Conservation (phyloP, 805 yeast genomes). For the Candida taoyuanica region DNA sequence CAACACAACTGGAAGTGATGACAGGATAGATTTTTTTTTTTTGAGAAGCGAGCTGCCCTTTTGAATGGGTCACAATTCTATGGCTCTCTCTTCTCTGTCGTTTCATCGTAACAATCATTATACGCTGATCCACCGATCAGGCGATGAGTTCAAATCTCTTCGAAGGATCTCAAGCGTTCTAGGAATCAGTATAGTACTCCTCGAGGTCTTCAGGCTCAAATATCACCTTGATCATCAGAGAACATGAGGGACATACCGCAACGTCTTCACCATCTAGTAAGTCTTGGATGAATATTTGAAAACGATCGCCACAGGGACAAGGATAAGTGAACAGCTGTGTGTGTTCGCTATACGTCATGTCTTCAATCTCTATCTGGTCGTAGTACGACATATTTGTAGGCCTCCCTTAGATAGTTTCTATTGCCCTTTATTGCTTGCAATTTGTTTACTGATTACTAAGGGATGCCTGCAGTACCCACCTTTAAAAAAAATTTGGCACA, state of each 20-base stretch:
- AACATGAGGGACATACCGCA: slow-evolving; percentile 96
- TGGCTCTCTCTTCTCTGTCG: too few species aligned
- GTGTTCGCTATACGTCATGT: slow-evolving; percentile 84
- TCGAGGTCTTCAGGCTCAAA: slow-evolving; percentile 60
- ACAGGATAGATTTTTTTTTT: too few species aligned
- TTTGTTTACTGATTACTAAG: too few species aligned
- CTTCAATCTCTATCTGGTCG: slow-evolving; percentile 96
- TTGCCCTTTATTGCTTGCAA: too few species aligned
- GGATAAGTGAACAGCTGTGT: slow-evolving; percentile 86
- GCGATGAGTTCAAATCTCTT: too few species aligned
- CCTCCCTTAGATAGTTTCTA: not conserved
- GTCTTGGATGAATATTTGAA: slow-evolving; percentile 82
- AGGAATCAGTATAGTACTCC: slow-evolving; percentile 36
- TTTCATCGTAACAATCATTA: too few species aligned
- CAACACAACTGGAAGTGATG: too few species aligned
- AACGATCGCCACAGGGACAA: slow-evolving; percentile 96
- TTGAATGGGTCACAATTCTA: too few species aligned
- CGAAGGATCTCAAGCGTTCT: slow-evolving; percentile 3
- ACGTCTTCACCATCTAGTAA: slow-evolving; percentile 85
- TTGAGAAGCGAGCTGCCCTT: too few species aligned
- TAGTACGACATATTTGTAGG: slow-evolving; percentile 39
- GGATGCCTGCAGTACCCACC: too few species aligned
- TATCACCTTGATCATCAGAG: slow-evolving; percentile 86
- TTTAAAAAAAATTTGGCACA: too few species aligned
- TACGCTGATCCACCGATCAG: too few species aligned